Evolutionary conservation across 805 yeast genomes (phyloP), one percentile per base, ranked within the genome.

Genomic region (Ogataea sp.): DNA sequence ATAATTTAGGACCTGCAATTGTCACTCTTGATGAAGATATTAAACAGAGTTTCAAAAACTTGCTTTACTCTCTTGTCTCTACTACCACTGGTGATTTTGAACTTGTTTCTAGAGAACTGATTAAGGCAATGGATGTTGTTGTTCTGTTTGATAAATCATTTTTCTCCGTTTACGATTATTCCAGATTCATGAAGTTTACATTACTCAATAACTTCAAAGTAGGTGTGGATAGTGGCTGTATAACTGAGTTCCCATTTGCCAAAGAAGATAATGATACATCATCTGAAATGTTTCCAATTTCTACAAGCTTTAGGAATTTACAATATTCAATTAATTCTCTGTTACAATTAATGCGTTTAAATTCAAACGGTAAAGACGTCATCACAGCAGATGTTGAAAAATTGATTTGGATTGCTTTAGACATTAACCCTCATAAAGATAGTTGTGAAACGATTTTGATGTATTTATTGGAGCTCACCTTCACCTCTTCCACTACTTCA

Each of bases 1-100:
- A 70, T 42, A 65, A 68, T 31, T 48, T 75, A 17, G 89, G 90
- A 1, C 90, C 90, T 2, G 70, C 67, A 41, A 51, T 74, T 11
- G 45, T 48, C 4, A 58, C 58, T 4, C 50, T 75, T 44, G 53
- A 56, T 3, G 27, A 42, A 2, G 39, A 43, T 4, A 40, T 54
- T 44, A 63, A 58, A 39, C 51, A 39, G 32, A 58, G 49, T 39
- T 59, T 67, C 40, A 66, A 42, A 43, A 67, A 56, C 55, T 55
- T 67, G 23, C 43, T 58, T 39, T 61, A 58, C 59, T 67, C 50
- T 29, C 62, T 57, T 55, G 68, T 58, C 52, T 68, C 44, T 41
- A 45, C 42, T 46, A 62, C 48, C 45, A 57, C 42, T 34, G 50
- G 46, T 39, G 65, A 56, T 43, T 66, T 56, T 34, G 61, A 54